Conservation (phyloP, 495 filamentous ascomycete species). For the Xylaria curta region DNA sequence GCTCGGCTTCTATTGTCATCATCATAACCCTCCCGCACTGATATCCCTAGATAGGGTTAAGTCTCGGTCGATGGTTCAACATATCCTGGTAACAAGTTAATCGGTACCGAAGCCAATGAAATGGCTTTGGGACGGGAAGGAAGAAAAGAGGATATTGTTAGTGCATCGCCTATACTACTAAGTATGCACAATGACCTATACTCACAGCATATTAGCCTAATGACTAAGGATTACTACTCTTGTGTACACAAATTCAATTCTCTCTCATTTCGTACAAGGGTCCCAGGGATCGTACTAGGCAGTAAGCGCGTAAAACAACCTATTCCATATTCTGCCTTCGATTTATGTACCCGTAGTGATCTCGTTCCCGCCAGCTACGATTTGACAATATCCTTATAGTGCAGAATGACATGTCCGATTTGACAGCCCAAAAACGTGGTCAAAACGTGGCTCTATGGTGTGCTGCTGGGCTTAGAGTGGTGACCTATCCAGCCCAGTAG, state of each 20-base stretch:
- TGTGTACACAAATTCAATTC: slow-evolving; percentile 7
- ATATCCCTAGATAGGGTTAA: not conserved
- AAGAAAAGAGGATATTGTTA: not conserved
- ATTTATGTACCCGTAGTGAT: slow-evolving; percentile 2
- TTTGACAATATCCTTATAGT: slow-evolving; percentile 4
- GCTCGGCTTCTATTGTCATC: not conserved
- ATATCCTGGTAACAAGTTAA: not conserved
- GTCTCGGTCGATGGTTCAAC: not conserved
- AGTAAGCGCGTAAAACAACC: not conserved
- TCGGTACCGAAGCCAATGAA: not conserved
- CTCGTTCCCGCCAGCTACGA: not conserved
- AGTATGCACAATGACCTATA: not conserved
- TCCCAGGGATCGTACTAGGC: not conserved
- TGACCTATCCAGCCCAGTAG: slow-evolving; percentile 3
- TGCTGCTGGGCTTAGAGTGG: not conserved
- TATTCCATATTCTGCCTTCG: not conserved
- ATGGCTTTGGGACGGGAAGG: not conserved
- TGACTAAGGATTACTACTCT: slow-evolving; percentile 7
- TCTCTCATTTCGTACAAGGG: slow-evolving; percentile 1
- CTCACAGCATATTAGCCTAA: slow-evolving; percentile 9
- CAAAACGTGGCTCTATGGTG: slow-evolving; percentile 17
- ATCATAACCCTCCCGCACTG: not conserved
- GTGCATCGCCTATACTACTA: slow-evolving; percentile 1
- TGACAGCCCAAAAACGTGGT: slow-evolving; percentile 15
- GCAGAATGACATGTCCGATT: not conserved